phyloP scores from a whole-genome alignment of 2,329 filamentous ascomycete species.

The Echinosphaeria canescens region DNA sequence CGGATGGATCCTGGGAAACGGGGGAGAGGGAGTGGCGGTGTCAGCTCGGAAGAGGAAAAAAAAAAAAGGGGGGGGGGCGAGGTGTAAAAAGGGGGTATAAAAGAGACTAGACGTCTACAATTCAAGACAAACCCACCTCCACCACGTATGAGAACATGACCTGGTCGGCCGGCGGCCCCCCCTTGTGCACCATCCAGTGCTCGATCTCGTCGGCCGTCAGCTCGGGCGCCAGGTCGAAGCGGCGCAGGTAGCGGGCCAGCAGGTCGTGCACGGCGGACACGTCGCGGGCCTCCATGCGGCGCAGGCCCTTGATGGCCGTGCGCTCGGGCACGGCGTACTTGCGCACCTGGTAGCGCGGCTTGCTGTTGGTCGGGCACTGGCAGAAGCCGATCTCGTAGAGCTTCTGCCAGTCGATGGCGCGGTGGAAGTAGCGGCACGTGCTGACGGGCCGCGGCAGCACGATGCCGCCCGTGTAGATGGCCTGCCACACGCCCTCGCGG shows the following conservation, averaged over 20 bases:
- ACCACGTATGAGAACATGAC: slow-evolving; percentile 92
- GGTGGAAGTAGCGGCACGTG: slow-evolving; percentile 90
- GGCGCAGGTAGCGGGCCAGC: slow-evolving; percentile 53
- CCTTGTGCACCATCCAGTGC: slow-evolving; percentile 70
- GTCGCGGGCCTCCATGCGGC: slow-evolving; percentile 63
- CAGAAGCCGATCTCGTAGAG: slow-evolving; percentile 90
- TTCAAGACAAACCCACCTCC: too few relatives aligned
- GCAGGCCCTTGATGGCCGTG: slow-evolving; percentile 53
- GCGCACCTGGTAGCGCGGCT: slow-evolving; percentile 64
- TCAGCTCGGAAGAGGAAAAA: too few relatives aligned
- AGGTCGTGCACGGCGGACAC: slow-evolving; percentile 54
- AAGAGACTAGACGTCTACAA: too few relatives aligned
- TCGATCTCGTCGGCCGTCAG: slow-evolving; percentile 64
- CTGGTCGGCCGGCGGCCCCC: slow-evolving; percentile 41
- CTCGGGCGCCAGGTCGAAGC: slow-evolving; percentile 67
- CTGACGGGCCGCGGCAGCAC: slow-evolving; percentile 81
- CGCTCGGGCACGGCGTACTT: slow-evolving; percentile 66
- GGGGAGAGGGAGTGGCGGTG: too few relatives aligned
- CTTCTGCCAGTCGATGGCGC: slow-evolving; percentile 88
- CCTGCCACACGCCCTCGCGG: slow-evolving; percentile 71
- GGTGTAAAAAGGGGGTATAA: too few relatives aligned
- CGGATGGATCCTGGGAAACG: too few relatives aligned
- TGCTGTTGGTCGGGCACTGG: slow-evolving; percentile 63
- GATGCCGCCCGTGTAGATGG: slow-evolving; percentile 85
- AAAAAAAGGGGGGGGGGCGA: too few relatives aligned